A percentile compares a stretch with the other conserved stretches of the same genome.
These are phyloP conservation scores for Sistotremastrum niveocremeum DNA, from an alignment of 768 basidiomycete species.

Conservation along the genomic window DNA sequence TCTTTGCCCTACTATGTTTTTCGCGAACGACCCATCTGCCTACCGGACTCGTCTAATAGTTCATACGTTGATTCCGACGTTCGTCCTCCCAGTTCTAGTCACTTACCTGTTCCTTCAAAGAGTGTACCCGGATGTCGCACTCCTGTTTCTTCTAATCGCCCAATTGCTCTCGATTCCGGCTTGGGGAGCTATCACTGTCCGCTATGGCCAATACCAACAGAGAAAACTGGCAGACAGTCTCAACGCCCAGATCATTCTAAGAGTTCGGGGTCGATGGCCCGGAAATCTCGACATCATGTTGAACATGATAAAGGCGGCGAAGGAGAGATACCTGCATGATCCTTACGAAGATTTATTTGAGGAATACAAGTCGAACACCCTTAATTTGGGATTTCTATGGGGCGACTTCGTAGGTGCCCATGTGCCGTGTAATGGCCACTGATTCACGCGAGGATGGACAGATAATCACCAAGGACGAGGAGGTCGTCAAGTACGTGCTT, in stretches of 20 bases:
- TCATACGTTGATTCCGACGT: no score
- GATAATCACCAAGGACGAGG: conserved; percentile 67
- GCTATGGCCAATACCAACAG: no score
- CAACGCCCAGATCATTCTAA: conserved; percentile 39
- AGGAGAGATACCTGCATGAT: conserved; percentile 46
- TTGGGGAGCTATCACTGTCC: no score
- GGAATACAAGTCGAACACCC: conserved; percentile 56
- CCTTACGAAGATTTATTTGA: conserved; percentile 52
- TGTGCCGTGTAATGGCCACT: no score
- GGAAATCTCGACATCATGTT: conserved; percentile 64
- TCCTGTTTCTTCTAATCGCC: no score
- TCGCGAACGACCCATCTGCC: no score
- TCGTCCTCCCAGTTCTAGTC: no score
- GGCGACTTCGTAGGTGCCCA: conserved; percentile 35
- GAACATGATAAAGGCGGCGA: conserved; percentile 38
- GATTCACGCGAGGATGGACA: conserved; percentile 12
- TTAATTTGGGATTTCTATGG: conserved; percentile 60
- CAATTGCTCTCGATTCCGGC: no score
- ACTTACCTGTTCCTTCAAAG: no score
- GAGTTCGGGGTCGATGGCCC: conserved; percentile 59
- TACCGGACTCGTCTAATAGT: no score
- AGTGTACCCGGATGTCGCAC: no score
- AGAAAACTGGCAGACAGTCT: conserved; percentile 23
- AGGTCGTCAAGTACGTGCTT: conserved; percentile 50
- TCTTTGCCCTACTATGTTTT: no score